Base-by-base conservation (phyloP, 2,329 filamentous ascomycete genomes). In the Didymosphaeria variabile region DNA sequence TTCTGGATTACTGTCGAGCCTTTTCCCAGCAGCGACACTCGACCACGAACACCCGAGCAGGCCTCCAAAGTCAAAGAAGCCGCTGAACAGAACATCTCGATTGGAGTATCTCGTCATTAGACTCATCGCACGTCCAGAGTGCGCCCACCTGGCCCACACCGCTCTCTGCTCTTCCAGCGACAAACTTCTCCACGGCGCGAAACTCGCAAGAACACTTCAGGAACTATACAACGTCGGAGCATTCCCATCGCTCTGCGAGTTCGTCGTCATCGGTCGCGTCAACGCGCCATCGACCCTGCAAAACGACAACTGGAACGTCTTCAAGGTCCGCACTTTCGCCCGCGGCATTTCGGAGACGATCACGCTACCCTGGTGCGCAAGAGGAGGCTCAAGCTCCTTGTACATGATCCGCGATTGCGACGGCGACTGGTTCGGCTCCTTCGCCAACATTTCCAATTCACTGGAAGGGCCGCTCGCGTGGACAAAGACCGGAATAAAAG, bases 351-450 rank as follows among this genome's bases (percentile, higher is more conserved):
- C 50, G n/a, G 55, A 40, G 26, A 64, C 63, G 5, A 64, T 53
- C 12, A 64, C 57, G 10, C 50, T 66, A 26, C 64, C 64, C 5
- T 66, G 59, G 57, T 62, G 64, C 36, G 61, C 64, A 34, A 44
- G 64, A 53, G 64, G 64, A 7, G 64, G 64, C 23, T 64, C 61
- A n/a, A 64, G 61, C 50, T 61, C 62, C 5, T 29, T 66, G 31
- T 62, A 59, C 51, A 66, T 66, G 64, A 60, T 66, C 13, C 56
- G 64, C 19, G 64, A 66, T 42, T 8, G 31, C 8, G 51, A 54
- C 9, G 64, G 59, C 15, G 64, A 66, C 47, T 62, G 61, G 61
- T 66, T 66, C 40, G 59, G 64, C 15, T 61, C 58, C 3, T 64
- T 60, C 49, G 19, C 40, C 1, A 61, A 60, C n/a, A 51, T 66